Evolutionary conservation across 805 yeast genomes (phyloP).

Genomic region (Pichia sporocuriosa): DNA sequence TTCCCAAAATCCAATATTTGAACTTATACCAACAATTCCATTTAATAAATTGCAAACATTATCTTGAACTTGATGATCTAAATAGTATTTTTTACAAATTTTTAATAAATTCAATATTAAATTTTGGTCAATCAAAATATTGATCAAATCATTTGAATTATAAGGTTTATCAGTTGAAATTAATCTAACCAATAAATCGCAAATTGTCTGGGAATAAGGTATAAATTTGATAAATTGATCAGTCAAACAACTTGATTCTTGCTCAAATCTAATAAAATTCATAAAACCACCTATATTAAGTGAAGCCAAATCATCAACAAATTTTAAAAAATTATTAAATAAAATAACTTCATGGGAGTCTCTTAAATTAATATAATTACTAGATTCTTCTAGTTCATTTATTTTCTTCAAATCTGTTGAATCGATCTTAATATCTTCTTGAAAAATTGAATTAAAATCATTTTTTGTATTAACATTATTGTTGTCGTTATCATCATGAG

Average conservation of each 20-base stretch:
- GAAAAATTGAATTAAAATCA: conserved; percentile 18
- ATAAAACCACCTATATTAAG: conserved; percentile 71
- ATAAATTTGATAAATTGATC: conserved; percentile 68
- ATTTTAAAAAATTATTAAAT: conserved; percentile 57
- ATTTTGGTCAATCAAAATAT: conserved; percentile 61
- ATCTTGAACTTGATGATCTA: conserved; percentile 31
- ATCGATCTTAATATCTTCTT: conserved; percentile 21
- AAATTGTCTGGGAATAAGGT: conserved; percentile 78
- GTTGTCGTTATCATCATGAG: conserved; percentile 9
- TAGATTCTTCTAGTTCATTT: conserved; percentile 15
- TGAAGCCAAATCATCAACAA: conserved; percentile 77
- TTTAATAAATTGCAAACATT: conserved; percentile 70
- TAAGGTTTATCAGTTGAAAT: conserved; percentile 90
- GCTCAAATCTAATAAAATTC: conserved; percentile 54
- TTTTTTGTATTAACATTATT: conserved; percentile 18
- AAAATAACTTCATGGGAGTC: conserved; percentile 25
- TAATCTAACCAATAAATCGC: conserved; percentile 81
- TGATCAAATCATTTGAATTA: conserved; percentile 78
- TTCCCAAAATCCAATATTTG: conserved; percentile 33
- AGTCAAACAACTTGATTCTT: conserved; percentile 41
- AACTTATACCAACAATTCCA: conserved; percentile 61
- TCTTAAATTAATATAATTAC: conserved; percentile 21
- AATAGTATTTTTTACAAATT: conserved; percentile 43
- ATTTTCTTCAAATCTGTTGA: conserved; percentile 15
- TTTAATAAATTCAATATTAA: conserved; percentile 62